These are phyloP conservation scores for Chlorella sorokiniana DNA, from an alignment of 139 green algal species.

Conservation along the genomic window DNA sequence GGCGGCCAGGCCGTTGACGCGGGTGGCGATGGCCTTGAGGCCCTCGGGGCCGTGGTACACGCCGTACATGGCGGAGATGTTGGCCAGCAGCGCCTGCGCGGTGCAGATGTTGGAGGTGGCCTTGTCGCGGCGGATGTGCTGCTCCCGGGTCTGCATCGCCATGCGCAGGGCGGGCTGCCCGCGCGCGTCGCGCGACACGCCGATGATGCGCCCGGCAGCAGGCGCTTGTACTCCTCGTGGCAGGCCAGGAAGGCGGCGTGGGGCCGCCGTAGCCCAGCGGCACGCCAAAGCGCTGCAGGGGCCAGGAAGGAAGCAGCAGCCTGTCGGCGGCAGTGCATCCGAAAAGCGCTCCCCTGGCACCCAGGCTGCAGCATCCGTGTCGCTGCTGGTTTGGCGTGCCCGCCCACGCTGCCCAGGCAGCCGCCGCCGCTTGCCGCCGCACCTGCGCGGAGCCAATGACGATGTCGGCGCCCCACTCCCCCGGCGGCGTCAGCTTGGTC, in stretches of 20 bases:
- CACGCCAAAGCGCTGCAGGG: slow-evolving; percentile 89
- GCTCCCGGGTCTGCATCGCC: slow-evolving; percentile 99
- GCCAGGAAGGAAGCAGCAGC: too few relatives aligned
- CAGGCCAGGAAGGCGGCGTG: slow-evolving; percentile 98
- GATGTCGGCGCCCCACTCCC: slow-evolving; percentile 98
- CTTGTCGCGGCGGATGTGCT: slow-evolving; percentile 99
- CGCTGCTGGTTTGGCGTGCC: too few relatives aligned
- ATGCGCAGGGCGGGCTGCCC: slow-evolving; percentile 94
- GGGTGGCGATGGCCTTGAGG: slow-evolving; percentile 87
- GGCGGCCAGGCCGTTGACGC: slow-evolving; percentile 85
- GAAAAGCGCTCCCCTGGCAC: too few relatives aligned
- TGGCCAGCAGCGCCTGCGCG: slow-evolving; percentile 96
- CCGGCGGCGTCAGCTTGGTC: slow-evolving; percentile 90
- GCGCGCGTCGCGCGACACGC: slow-evolving; percentile 85
- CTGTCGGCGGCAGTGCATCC: too few relatives aligned
- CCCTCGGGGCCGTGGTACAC: slow-evolving; percentile 98
- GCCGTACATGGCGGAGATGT: slow-evolving; percentile 97
- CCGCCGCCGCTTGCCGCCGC: neutral
- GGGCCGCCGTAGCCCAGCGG: slow-evolving; percentile 98
- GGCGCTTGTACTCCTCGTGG: slow-evolving; percentile 89
- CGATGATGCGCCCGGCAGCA: slow-evolving; percentile 98
- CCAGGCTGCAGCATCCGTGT: too few relatives aligned
- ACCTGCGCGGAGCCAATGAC: slow-evolving; percentile 93
- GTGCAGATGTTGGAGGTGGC: slow-evolving; percentile 99
- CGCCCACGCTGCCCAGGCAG: too few relatives aligned